Evolutionary conservation across 2,329 filamentous ascomycete species (phyloP).

Genomic region (Paracamarosporium sp.): DNA sequence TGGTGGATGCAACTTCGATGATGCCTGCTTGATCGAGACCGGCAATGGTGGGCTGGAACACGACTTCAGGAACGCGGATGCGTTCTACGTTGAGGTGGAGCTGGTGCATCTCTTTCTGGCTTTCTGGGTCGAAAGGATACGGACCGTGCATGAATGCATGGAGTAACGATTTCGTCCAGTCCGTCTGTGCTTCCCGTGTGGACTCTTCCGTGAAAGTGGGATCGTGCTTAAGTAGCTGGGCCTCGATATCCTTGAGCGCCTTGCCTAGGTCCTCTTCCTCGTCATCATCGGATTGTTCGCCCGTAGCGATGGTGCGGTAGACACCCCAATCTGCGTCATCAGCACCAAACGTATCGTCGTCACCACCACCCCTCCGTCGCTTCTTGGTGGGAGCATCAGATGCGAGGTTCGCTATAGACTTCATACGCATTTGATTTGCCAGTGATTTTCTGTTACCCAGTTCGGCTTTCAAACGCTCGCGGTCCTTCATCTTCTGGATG

Average conservation of each 20-base stretch:
- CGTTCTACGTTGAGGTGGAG: slow-evolving; percentile 96
- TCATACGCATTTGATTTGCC: slow-evolving; percentile 97
- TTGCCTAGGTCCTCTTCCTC: slow-evolving; percentile 86
- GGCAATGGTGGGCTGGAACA: slow-evolving; percentile 91
- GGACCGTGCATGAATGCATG: slow-evolving; percentile 91
- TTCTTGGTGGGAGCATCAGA: slow-evolving; percentile 86
- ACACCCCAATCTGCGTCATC: slow-evolving; percentile 99
- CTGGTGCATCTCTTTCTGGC: slow-evolving; percentile 82
- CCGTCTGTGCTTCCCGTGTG: slow-evolving; percentile 87
- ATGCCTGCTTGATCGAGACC: slow-evolving; percentile 93
- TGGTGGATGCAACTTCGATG: slow-evolving; percentile 88
- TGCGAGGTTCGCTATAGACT: slow-evolving; percentile 93
- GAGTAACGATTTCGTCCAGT: slow-evolving; percentile 91
- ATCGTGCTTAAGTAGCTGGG: slow-evolving; percentile 85
- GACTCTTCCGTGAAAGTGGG: slow-evolving; percentile 89
- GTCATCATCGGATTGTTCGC: slow-evolving; percentile 81
- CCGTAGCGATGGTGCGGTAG: slow-evolving; percentile 89
- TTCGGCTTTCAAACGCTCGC: slow-evolving; percentile 90
- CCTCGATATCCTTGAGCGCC: slow-evolving; percentile 77
- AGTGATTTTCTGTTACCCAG: slow-evolving; percentile 96
- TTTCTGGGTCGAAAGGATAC: slow-evolving; percentile 81
- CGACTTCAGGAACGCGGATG: slow-evolving; percentile 89
- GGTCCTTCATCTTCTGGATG: slow-evolving; percentile 86
- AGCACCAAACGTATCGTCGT: slow-evolving; percentile 95
- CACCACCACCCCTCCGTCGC: slow-evolving; percentile 80